Base-by-base conservation (phyloP, 2,329 filamentous ascomycete species). In the Fusarium nurragi region DNA sequence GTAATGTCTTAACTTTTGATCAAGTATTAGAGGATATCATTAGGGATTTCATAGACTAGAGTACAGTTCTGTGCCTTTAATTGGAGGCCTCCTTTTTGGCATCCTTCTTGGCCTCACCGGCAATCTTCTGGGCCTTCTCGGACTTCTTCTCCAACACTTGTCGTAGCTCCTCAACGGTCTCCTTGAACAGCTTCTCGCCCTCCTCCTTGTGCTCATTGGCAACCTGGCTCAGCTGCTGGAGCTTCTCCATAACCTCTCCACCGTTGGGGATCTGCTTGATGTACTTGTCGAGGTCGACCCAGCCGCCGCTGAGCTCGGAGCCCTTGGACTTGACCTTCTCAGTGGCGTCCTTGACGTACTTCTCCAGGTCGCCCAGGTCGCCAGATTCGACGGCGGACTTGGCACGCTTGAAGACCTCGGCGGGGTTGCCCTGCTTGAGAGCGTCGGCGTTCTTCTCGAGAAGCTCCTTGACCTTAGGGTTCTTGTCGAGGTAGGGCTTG, bases 401-500 rank as follows among this genome's bases (percentile, higher is more conserved):
- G 50, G 88, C 81, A 74, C 87, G 85, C 48, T 86, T 78, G 71
- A 89, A 89, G 0, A 92, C 75, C 68, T 91, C 86, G 46, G 80
- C 79, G 14, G 86, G 77, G 68, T 92, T 89, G 16, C 89, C 90
- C 62, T 86, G 79, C 79, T 90, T 92, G 45, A 94, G 77, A 0
- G 83, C 77, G 54, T 90, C 87, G 43, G 84, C 82, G 75, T 94
- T 93, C 72, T 90, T 80, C 79, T 92, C 89, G 2, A 93, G 74
- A 0, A 92, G 75, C 76, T 92, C 81, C 80, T 92, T 93, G 57
- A 91, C 78, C 78, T 91, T 81, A n/a, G 90, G 89, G 76, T 86
- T 91, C 82, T 92, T 92, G 68, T 93, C 90, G 1, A 93, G 82
- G 58, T 87, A 85, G 1, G 90, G 89, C 80, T 90, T 88, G 32